Evolutionary conservation across 2,329 filamentous ascomycete genomes (phyloP).

Genomic region (Xylariales sp.): DNA sequence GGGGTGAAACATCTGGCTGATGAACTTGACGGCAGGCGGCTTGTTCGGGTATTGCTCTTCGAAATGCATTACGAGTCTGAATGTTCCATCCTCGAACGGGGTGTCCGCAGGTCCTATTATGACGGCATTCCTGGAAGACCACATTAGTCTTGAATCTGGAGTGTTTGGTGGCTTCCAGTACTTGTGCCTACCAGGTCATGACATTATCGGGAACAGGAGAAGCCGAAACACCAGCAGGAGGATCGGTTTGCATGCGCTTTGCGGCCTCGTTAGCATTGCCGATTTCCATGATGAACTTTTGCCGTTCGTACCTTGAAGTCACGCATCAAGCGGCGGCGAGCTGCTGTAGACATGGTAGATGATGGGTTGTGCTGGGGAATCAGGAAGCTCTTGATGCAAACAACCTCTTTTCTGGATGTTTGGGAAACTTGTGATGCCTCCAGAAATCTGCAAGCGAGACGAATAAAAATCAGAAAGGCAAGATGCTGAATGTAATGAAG

Average conservation of each 20-base stretch:
- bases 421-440: too few species aligned
- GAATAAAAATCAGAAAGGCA: too few species aligned
- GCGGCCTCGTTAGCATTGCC: not conserved
- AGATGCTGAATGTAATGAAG: too few species aligned
- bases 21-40: constrained; percentile 95
- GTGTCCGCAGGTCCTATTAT: constrained; percentile 15
- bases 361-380: not conserved
- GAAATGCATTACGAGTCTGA: constrained; percentile 97
- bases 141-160: too few species aligned
- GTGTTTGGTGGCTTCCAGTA: too few species aligned
- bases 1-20: constrained; percentile 98
- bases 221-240: constrained; percentile 91
- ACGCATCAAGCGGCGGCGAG: constrained; percentile 70
- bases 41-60: constrained; percentile 99
- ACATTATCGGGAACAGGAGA: constrained; percentile 95
- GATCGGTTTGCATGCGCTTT: constrained; percentile 98
- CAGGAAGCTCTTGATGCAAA: too few species aligned
- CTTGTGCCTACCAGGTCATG: constrained; percentile 78
- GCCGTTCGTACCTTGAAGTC: constrained; percentile 66
- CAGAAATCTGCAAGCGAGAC: too few species aligned
- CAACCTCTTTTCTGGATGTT: too few species aligned
- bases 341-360: constrained; percentile 63
- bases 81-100: constrained; percentile 59
- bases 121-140: constrained; percentile 13
- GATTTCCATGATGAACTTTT: not conserved